Conservation (phyloP, 2,329 filamentous ascomycete genomes). For the Penicillium sclerotigenum region DNA sequence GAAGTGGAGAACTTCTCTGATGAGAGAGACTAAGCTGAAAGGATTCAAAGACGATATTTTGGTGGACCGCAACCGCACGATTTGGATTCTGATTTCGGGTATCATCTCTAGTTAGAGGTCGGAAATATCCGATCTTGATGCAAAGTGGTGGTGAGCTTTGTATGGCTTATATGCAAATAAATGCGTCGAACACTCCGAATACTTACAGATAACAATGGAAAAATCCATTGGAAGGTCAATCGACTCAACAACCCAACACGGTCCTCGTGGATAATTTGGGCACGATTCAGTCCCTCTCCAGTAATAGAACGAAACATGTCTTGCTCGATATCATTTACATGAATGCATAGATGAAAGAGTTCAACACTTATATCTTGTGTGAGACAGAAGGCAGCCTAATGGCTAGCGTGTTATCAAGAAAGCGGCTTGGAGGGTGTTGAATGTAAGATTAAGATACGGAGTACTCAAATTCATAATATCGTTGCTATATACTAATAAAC, state of each 20-base stretch:
- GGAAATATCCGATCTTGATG: neutral
- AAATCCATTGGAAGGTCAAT: neutral
- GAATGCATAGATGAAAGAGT: neutral
- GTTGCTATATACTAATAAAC: too few species aligned
- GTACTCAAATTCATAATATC: too few species aligned
- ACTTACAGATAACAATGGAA: neutral
- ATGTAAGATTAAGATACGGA: too few species aligned
- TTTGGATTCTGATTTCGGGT: neutral
- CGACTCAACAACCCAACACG: neutral
- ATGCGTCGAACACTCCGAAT: neutral
- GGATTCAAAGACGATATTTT: neutral
- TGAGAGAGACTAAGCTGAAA: neutral
- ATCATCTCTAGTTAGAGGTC: neutral
- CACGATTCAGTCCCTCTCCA: neutral
- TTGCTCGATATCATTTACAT: neutral
- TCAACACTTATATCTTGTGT: neutral
- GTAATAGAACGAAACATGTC: neutral
- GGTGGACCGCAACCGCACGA: neutral
- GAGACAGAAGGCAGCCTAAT: neutral
- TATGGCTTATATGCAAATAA: neutral
- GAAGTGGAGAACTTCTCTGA: neutral
- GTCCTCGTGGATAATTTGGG: neutral
- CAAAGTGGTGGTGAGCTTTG: neutral
- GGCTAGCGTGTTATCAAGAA: neutral
- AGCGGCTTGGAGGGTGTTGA: neutral